Conservation (phyloP, 345 rosid species). For the Cardamine occulta region DNA sequence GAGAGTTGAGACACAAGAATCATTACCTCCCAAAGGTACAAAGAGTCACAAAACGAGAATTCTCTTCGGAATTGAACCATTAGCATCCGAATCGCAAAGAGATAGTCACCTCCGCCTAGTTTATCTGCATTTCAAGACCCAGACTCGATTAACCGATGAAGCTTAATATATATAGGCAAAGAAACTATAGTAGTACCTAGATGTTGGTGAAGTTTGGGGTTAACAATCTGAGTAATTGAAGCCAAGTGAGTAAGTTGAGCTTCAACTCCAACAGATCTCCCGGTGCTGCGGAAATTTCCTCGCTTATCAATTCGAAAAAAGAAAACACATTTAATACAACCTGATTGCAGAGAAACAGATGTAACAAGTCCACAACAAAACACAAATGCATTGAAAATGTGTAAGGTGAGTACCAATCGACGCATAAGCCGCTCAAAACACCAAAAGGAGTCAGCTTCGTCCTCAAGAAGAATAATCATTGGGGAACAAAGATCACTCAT, state of each 20-base stretch:
- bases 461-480: slow-evolving; percentile 88
- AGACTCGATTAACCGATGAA: background rate
- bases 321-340: slow-evolving; percentile 11
- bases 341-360: background rate
- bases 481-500: slow-evolving; percentile 99
- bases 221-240: slow-evolving; percentile 81
- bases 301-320: slow-evolving; percentile 52
- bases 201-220: slow-evolving; percentile 97
- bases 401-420: slow-evolving; percentile 68
- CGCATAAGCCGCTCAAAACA: slow-evolving; percentile 98
- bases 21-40: slow-evolving; percentile 97
- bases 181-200: slow-evolving; percentile 56
- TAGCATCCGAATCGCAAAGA: slow-evolving; percentile 95
- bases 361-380: slow-evolving; percentile 11
- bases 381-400: background rate
- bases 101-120: slow-evolving; percentile 94
- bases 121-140: slow-evolving; percentile 56
- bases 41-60: slow-evolving; percentile 91
- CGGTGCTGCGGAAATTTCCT: slow-evolving; percentile 92
- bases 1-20: slow-evolving; percentile 23
- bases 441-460: slow-evolving; percentile 98
- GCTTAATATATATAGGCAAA: background rate
- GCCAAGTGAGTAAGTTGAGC: slow-evolving; percentile 87
- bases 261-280: slow-evolving; percentile 93
- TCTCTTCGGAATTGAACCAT: slow-evolving; percentile 98